Evolutionary conservation across 2,329 filamentous ascomycete species (phyloP), one percentile per base, ranked within the genome.

Genomic region (Colletotrichum nymphaeae): DNA sequence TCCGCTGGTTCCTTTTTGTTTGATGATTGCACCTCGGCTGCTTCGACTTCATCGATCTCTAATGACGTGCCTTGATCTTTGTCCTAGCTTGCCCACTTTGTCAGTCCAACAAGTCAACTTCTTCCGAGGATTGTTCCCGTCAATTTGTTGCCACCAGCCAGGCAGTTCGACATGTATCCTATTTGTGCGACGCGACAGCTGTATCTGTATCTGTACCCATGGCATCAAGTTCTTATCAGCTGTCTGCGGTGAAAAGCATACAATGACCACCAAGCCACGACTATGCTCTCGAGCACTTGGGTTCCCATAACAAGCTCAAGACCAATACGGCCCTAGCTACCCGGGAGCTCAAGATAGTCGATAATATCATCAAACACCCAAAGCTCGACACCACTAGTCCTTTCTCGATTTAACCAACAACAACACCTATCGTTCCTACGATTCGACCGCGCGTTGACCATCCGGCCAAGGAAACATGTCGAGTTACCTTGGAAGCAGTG

Each of bases 151-250:
- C 37, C 22, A 46, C 22, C 37, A 46, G 37, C 53, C 5, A 67
- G 67, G 46, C 37, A 52, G 35, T 42, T 52, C 16, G 52, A 57
- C 49, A 63, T 63, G 62, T 26, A 52, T 52, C 58, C 8, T 35
- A 30, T 52, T 42, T 35, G 37, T 63, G 37, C 67, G 52, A 69
- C 37, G 14, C 30, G 16, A 32, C 53, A 32, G 62, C 30, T 59
- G 37, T 63, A 58, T 53, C 30, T 59, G 37, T 63, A 66, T 53
- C 63, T 69, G 69, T 63, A 42, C 52, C 37, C 53, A 53, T 63
- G 24, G 24, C 65, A 63, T 58, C 49, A 26, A 28, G 16, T 24
- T 28, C 35, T 28, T 56, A 19, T n/a, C 24, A 32, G 46, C 68
- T 67, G 68, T n/a, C 56, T 46, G 58, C 58, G 30, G 58, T n/a